phyloP scores from a whole-genome alignment of 1,284 basidiomycete genomes.

The Cryptococcus wingfieldii region DNA sequence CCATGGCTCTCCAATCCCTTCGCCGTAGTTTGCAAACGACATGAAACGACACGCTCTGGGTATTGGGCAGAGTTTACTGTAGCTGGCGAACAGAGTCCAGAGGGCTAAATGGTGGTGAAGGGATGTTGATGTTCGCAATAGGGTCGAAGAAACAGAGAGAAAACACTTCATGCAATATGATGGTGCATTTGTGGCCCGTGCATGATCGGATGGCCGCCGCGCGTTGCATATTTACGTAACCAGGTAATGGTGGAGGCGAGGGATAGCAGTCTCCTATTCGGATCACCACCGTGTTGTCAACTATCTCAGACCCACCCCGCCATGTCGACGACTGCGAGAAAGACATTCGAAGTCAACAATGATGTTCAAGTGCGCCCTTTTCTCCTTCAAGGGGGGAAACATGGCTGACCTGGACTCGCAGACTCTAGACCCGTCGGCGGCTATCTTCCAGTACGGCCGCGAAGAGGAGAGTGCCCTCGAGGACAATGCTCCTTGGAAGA shows the following conservation, averaged over 20 bases:
- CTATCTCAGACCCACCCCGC: neutral
- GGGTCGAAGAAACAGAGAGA: too few species aligned
- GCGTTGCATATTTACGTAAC: slow-evolving; percentile 2
- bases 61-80: neutral
- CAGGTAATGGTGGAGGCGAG: slow-evolving; percentile 1
- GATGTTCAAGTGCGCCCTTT: slow-evolving; percentile 54
- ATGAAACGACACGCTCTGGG: neutral
- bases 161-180: too few species aligned
- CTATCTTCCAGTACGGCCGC: slow-evolving; percentile 73
- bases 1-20: slow-evolving; percentile 6
- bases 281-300: neutral
- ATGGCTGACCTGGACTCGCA: slow-evolving; percentile 9
- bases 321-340: slow-evolving; percentile 42
- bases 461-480: slow-evolving; percentile 69
- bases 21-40: slow-evolving; percentile 7
- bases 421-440: slow-evolving; percentile 54
- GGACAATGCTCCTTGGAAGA: slow-evolving; percentile 73
- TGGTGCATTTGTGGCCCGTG: too few species aligned
- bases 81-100: neutral
- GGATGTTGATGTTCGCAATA: neutral
- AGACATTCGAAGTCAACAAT: slow-evolving; percentile 81
- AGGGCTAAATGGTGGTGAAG: neutral
- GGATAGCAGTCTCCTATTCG: neutral
- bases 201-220: too few species aligned
- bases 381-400: neutral